Conservation (phyloP, 75 land plant genomes). For the Selaginella tamariscina region DNA sequence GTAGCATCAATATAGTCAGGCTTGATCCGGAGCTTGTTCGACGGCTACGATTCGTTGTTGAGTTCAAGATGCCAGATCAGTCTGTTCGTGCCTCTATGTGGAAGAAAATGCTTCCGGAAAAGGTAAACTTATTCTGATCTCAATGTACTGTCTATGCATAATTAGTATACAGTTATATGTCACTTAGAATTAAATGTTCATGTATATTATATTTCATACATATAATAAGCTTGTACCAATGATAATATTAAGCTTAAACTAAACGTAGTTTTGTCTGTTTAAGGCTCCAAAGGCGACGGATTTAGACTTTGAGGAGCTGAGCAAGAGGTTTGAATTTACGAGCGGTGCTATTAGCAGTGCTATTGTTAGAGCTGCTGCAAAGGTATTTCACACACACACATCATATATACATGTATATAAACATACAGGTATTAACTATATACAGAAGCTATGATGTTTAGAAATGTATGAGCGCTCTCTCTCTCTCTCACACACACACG, state of each 20-base stretch:
- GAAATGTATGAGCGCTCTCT: too few relatives aligned
- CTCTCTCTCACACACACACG: background rate
- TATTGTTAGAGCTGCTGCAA: slow-evolving; percentile 23
- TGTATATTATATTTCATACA: too few relatives aligned
- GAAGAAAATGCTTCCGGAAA: slow-evolving; percentile 25
- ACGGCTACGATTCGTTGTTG: slow-evolving; percentile 21
- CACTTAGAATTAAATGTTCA: background rate
- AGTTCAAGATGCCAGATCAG: slow-evolving; percentile 26
- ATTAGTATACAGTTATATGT: too few relatives aligned
- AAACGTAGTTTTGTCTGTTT: background rate
- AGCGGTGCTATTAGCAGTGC: slow-evolving; percentile 25
- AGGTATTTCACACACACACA: too few relatives aligned
- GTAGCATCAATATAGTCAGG: slow-evolving; percentile 12
- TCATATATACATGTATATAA: too few relatives aligned
- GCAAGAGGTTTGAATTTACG: slow-evolving; percentile 25
- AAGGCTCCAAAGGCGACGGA: slow-evolving; percentile 24
- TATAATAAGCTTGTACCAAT: too few relatives aligned
- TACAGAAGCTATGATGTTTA: too few relatives aligned
- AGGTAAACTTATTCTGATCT: slow-evolving; percentile 13
- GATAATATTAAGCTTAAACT: too few relatives aligned
- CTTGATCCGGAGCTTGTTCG: background rate
- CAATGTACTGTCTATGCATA: too few relatives aligned
- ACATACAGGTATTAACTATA: too few relatives aligned
- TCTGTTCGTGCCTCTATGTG: slow-evolving; percentile 20
- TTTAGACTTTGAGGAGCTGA: slow-evolving; percentile 26